Base-by-base conservation (phyloP, 2,329 filamentous ascomycete genomes). In the Blastomyces silverae region DNA sequence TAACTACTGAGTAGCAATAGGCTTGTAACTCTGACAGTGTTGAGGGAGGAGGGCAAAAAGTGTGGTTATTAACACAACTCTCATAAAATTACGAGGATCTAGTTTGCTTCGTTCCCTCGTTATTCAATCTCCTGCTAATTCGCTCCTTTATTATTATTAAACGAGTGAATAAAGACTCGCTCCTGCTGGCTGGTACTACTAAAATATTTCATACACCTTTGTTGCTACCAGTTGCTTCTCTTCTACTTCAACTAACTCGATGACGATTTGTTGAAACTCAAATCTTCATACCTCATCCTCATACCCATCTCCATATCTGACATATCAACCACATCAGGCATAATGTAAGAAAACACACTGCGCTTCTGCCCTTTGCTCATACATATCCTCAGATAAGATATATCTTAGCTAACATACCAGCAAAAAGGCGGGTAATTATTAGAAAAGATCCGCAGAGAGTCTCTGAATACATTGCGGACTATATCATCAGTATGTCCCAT, bases 351-450 rank as follows among this genome's bases (percentile, higher is more conserved):
- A 22, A 20, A 37, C 48, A 15, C 62, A 3, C 37, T 39, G 37
- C 10, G 7, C 37, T 53, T 7, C n/a, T 57, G 15, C 25, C 28
- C n/a, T 53, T 50, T 31, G 2, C 37, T 7, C n/a, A 42, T 63
- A 22, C 42, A 20, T 44, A 17, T 20, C 20, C n/a, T 60, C 37
- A n/a, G n/a, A n/a, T 10, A 39, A 39, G 55, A 7, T 15, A 39
- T 42, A 34, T 58, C 58, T 28, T 22, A 5, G 48, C 59, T 64
- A 48, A 61, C 50, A 55, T 58, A 66, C 65, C 68, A 17, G 65
- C 70, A 4, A 58, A 37, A 62, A 94, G 91, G 90, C 87, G 90
- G 80, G 85, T 94, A 73, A 92, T 94, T 77, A 89, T 94, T 74
- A 85, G 89, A 75, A 87, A 92, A 75, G 83, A 91, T 72, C 82